A percentile compares a stretch with the other conserved stretches of the same genome.
phyloP scores from a whole-genome alignment of 2,329 filamentous ascomycete species.

The Colletotrichum karsti region DNA sequence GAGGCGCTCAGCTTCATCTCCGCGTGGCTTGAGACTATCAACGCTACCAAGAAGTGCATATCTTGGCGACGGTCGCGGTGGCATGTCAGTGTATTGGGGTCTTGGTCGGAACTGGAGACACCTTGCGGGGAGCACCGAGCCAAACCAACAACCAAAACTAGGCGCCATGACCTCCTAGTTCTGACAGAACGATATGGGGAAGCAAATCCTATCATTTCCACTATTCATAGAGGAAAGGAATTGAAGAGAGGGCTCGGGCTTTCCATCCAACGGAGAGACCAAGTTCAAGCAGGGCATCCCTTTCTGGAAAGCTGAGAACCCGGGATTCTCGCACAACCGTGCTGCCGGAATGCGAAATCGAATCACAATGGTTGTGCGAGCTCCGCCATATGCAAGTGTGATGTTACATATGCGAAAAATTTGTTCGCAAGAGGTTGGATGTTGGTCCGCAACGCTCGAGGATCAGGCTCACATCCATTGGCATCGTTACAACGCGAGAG shows the following conservation, averaged over 20 bases:
- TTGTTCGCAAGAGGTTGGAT: background rate
- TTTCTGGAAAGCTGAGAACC: background rate
- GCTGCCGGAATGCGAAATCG: background rate
- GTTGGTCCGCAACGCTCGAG: background rate
- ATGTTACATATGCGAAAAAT: constrained; percentile 1
- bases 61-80: background rate
- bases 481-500: background rate
- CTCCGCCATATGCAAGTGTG: constrained; percentile 10
- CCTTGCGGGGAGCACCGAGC: background rate
- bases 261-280: background rate
- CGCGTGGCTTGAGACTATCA: background rate
- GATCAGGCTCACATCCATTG: background rate
- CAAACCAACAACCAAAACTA: background rate
- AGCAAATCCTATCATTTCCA: background rate
- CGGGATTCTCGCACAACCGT: constrained; percentile 5
- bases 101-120: background rate
- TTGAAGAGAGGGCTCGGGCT: background rate
- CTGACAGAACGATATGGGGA: background rate
- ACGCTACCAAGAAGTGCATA: background rate
- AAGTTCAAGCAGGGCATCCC: background rate
- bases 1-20: background rate
- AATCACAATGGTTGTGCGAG: background rate
- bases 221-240: background rate
- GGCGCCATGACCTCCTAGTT: background rate
- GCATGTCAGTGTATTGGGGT: background rate